Evolutionary conservation across 768 basidiomycete genomes (phyloP), one percentile per base, ranked within the genome.

Genomic region (Rhizopogon roseolus): DNA sequence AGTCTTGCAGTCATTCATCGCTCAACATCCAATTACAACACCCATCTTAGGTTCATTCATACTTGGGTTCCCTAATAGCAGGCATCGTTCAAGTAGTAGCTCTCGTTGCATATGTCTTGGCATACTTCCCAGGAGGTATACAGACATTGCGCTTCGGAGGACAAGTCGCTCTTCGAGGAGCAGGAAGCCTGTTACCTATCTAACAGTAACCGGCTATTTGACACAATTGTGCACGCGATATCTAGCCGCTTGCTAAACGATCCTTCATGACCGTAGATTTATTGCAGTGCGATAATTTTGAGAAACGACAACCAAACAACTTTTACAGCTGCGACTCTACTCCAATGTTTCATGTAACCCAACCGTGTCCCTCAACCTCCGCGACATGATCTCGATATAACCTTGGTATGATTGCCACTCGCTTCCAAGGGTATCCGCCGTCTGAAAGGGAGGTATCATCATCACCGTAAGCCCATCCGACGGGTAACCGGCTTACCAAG

Each of bases 51-150:
- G 76, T 79, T 11, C 84, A 87, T 45, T 93, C 93, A 17, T 93
- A 93, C 56, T 58, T 99, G 28, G 92, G 93, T 7, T 95, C 92
- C 1, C 71, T 99, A 38, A 65, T 97, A 51, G 84, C 84, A 32
- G 93, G 90, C 11, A 80, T 85, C 36, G 77, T 97, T 4, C 63
- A 92, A 82, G 83, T 97, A 39, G 73, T 90, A 41, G 85, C 95
- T 2, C 81, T 99, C 16, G 76, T 97, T 13, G 79, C 88, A 13
- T 99, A 99, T 65, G 79, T 98, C 6, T 77, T 93, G 16, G 94
- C 94, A 0, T 98, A 98, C 73, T 98, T 99, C 72, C 97, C 97
- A 17, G 94, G 91, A 9, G 96, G 88, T 28, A 79, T 78, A 28
- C 85, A 87, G 60, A 93, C 92, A 1, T 75, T 93, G 19, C 82